Percentiles rank a stretch among this genome's conserved stretches.
Conservation (phyloP, 202 grass and related monocot genomes). For the Zizania palustris region DNA sequence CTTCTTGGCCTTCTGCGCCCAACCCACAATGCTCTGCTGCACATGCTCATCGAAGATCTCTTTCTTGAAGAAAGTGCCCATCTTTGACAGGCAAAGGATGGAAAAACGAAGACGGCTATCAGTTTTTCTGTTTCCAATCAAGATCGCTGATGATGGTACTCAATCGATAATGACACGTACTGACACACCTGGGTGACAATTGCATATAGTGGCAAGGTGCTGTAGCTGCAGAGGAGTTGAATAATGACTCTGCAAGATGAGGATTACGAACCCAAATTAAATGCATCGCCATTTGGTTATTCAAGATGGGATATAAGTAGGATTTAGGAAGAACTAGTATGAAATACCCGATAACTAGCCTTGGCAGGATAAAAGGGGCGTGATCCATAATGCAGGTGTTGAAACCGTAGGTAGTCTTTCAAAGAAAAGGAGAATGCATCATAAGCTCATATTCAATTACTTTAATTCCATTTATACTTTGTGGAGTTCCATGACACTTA, state of each 20-base stretch:
- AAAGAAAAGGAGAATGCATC: conserved; percentile 27
- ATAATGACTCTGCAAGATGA: conserved; percentile 58
- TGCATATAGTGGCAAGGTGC: conserved; percentile 87
- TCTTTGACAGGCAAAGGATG: conserved; percentile 40
- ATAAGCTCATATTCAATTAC: background rate
- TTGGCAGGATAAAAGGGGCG: conserved; percentile 66
- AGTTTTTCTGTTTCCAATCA: background rate
- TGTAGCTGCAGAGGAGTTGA: conserved; percentile 93
- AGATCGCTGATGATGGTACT: background rate
- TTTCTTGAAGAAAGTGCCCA: conserved; percentile 85
- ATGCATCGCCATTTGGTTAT: background rate
- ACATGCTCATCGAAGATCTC: conserved; percentile 83
- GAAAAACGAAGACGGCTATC: background rate
- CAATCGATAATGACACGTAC: background rate
- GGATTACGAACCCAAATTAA: background rate
- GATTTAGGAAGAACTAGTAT: background rate
- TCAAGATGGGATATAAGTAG: background rate
- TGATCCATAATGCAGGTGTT: conserved; percentile 92
- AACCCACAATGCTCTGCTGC: conserved; percentile 66
- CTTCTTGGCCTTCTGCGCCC: conserved; percentile 74
- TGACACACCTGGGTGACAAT: conserved; percentile 78
- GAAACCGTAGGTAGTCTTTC: conserved; percentile 80
- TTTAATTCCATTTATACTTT: background rate
- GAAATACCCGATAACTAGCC: conserved; percentile 75
- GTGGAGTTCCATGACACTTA: conserved; percentile 37